Conservation (phyloP, 371 early-diverging fungal species). For the Apophysomyces trapeziformis region DNA sequence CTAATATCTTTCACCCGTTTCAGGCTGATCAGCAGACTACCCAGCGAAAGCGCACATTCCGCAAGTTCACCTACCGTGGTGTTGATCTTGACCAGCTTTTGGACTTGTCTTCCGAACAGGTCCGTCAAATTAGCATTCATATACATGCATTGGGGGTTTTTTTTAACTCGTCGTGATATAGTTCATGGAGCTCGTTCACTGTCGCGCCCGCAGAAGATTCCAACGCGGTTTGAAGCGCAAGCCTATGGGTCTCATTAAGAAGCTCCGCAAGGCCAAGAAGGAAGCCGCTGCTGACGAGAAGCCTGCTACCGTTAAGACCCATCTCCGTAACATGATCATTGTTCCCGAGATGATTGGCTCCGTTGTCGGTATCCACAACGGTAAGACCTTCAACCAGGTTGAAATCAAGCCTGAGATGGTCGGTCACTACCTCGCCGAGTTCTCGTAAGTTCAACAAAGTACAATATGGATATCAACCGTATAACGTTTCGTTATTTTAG, state of each 20-base stretch:
- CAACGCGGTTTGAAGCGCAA: conserved; percentile 97
- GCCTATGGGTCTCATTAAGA: conserved; percentile 95
- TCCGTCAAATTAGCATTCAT: conserved; percentile 19
- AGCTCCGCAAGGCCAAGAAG: conserved; percentile 96
- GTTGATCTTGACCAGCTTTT: conserved; percentile 92
- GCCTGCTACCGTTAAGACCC: conserved; percentile 96
- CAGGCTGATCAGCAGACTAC: conserved; percentile 59
- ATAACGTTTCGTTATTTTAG: background rate
- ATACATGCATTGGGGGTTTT: background rate
- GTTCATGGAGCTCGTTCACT: conserved; percentile 94
- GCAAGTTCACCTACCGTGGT: conserved; percentile 99
- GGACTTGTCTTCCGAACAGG: conserved; percentile 91
- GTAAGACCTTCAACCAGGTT: conserved; percentile 97
- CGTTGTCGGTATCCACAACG: conserved; percentile 96
- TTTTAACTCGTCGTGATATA: background rate
- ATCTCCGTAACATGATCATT: conserved; percentile 97
- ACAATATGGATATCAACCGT: conserved; percentile 6
- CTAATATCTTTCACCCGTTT: background rate
- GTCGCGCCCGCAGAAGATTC: conserved; percentile 96
- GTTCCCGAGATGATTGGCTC: conserved; percentile 99
- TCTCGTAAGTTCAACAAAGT: conserved; percentile 48
- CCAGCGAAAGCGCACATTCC: conserved; percentile 96
- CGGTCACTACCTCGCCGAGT: conserved; percentile 93
- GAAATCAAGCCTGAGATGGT: conserved; percentile 99
- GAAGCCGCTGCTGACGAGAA: conserved; percentile 85